Evolutionary conservation across 345 rosid species (phyloP).

Genomic region (Citrus australasica): DNA sequence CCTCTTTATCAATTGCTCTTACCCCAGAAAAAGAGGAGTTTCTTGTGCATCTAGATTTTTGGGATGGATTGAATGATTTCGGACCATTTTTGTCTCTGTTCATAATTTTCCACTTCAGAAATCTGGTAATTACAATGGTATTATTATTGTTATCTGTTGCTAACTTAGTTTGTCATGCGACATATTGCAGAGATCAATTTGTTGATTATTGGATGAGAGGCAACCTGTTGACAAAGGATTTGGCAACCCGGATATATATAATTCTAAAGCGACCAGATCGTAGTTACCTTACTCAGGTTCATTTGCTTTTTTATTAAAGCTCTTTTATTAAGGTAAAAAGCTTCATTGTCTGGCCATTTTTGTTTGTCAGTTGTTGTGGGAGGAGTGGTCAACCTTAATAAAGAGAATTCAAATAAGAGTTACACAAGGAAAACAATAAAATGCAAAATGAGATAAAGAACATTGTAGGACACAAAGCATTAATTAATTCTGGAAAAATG

Average conservation of each 20-base stretch:
- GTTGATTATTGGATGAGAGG: slow-evolving; percentile 71
- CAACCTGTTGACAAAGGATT: slow-evolving; percentile 77
- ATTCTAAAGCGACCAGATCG: slow-evolving; percentile 66
- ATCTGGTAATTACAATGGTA: background rate
- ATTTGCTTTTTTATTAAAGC: background rate
- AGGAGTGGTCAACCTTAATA: background rate
- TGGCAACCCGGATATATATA: slow-evolving; percentile 59
- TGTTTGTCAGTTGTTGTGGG: background rate
- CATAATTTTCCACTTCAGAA: background rate
- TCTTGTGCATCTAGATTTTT: background rate
- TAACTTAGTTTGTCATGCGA: background rate
- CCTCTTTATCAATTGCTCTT: background rate
- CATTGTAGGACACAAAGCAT: background rate
- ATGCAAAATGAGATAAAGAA: background rate
- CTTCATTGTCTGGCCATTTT: no score
- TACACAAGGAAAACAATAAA: background rate
- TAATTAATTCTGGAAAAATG: background rate
- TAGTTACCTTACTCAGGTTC: slow-evolving; percentile 70
- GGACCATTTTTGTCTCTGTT: background rate
- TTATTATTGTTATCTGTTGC: background rate
- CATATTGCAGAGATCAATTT: slow-evolving; percentile 68
- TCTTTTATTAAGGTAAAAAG: no score
- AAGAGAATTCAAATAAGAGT: background rate
- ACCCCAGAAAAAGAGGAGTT: background rate
- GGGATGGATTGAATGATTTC: background rate